Percentiles rank a stretch among this genome's conserved stretches.
Evolutionary conservation across 2,329 filamentous ascomycete genomes (phyloP).

Genomic region (Penicillium sclerotigenum): DNA sequence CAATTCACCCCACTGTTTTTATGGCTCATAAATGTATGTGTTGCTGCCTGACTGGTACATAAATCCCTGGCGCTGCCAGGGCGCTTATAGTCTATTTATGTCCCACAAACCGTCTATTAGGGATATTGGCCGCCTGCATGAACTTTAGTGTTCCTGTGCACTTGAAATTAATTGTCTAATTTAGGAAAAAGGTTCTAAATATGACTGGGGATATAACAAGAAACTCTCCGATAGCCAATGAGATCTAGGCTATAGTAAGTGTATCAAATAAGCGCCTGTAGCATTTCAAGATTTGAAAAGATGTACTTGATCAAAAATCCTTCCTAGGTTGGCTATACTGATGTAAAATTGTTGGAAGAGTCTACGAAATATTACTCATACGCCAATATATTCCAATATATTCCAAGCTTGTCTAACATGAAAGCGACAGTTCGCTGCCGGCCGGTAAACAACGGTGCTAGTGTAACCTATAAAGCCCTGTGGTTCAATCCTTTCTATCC

Average conservation of each 20-base stretch:
- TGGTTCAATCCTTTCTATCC: slow-evolving; percentile 7
- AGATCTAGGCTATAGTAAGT: background rate
- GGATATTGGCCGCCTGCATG: background rate
- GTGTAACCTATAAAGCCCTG: slow-evolving; percentile 7
- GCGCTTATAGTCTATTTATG: slow-evolving; percentile 24
- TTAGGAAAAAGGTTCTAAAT: background rate
- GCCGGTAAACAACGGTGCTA: slow-evolving; percentile 3
- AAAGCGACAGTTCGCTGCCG: slow-evolving; percentile 5
- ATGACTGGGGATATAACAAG: background rate
- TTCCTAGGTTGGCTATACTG: background rate
- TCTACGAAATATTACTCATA: background rate
- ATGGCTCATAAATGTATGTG: background rate
- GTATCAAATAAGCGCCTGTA: slow-evolving; percentile 2
- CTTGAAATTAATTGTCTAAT: background rate
- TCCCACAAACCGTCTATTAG: slow-evolving; percentile 15
- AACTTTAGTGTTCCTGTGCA: background rate
- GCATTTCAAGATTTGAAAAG: background rate
- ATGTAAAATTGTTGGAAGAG: background rate
- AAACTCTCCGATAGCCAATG: slow-evolving; percentile 2
- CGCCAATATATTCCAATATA: slow-evolving; percentile 3
- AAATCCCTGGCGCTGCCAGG: slow-evolving; percentile 9
- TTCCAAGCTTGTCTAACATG: background rate
- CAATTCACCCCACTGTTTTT: background rate
- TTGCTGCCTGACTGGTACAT: background rate
- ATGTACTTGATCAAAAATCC: background rate